Evolutionary conservation across 176 grass and related monocot genomes (phyloP).

Genomic region (Triticum monococcum): DNA sequence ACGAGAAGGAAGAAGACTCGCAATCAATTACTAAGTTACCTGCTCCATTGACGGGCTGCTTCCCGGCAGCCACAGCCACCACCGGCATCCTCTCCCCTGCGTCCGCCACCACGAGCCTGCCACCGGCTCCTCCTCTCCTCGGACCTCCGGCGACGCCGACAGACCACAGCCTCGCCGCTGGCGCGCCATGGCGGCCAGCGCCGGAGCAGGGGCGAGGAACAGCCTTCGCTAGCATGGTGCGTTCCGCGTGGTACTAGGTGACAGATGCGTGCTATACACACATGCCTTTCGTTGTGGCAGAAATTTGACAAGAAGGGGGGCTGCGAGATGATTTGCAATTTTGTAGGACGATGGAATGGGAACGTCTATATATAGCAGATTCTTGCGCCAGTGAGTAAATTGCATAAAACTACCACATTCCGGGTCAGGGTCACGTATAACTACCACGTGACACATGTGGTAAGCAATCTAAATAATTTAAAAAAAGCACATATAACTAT

Average conservation of each 20-base stretch:
- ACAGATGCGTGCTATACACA: background rate
- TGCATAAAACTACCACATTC: too few relatives aligned
- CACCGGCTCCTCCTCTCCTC: background rate
- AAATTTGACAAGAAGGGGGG: background rate
- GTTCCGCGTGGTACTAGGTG: background rate
- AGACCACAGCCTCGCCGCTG: background rate
- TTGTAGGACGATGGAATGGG: too few relatives aligned
- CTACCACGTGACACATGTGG: too few relatives aligned
- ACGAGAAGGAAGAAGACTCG: background rate
- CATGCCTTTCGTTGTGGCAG: background rate
- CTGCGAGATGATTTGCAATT: background rate
- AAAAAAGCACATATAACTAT: too few relatives aligned
- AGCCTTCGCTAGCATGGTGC: constrained; percentile 28
- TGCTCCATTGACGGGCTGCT: constrained; percentile 21
- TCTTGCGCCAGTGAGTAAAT: too few relatives aligned
- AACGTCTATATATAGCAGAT: too few relatives aligned
- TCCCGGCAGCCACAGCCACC: background rate
- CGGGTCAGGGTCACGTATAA: too few relatives aligned
- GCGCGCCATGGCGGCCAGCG: background rate
- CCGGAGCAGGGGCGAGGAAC: background rate
- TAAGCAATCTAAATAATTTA: too few relatives aligned
- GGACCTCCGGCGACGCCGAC: background rate
- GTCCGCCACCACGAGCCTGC: background rate
- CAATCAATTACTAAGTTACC: background rate
- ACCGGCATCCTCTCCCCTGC: constrained; percentile 14